These are phyloP conservation scores for Podila clonocystis DNA, from an alignment of 192 early-diverging fungal genomes.

Conservation along the genomic window DNA sequence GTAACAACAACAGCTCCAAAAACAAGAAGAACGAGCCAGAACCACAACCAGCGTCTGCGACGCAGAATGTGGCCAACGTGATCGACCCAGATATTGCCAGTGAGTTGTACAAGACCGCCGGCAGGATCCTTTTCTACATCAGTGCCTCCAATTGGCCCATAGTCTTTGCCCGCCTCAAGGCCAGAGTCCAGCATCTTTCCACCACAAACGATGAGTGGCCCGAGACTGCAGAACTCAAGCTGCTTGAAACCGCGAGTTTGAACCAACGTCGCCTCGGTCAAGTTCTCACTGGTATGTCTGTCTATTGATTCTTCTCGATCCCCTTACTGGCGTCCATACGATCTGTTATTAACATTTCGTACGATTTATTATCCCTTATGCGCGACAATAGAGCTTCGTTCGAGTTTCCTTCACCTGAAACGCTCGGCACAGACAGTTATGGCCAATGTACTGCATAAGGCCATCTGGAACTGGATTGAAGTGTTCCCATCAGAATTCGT, in stretches of 20 bases:
- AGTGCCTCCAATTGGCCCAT: slow-evolving; percentile 91
- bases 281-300: slow-evolving; percentile 66
- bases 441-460: slow-evolving; percentile 78
- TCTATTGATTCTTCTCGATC: background rate
- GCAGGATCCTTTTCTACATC: slow-evolving; percentile 85
- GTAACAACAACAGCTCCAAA: slow-evolving; percentile 31
- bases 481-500: slow-evolving; percentile 87
- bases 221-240: slow-evolving; percentile 83
- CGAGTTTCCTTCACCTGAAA: slow-evolving; percentile 68
- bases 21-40: slow-evolving; percentile 44
- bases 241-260: slow-evolving; percentile 87
- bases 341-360: background rate
- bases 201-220: slow-evolving; percentile 74
- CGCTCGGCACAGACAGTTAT: slow-evolving; percentile 77
- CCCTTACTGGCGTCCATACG: background rate
- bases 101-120: slow-evolving; percentile 87
- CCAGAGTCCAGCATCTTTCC: slow-evolving; percentile 69
- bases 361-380: background rate
- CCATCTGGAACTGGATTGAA: slow-evolving; percentile 95
- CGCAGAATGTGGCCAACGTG: slow-evolving; percentile 30
- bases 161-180: slow-evolving; percentile 77
- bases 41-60: slow-evolving; percentile 31
- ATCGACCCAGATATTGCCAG: slow-evolving; percentile 60
- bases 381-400: slow-evolving; percentile 53
- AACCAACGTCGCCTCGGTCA: slow-evolving; percentile 77